Base-by-base conservation (phyloP, 306 rosid genomes). In the Rosa rugosa region DNA sequence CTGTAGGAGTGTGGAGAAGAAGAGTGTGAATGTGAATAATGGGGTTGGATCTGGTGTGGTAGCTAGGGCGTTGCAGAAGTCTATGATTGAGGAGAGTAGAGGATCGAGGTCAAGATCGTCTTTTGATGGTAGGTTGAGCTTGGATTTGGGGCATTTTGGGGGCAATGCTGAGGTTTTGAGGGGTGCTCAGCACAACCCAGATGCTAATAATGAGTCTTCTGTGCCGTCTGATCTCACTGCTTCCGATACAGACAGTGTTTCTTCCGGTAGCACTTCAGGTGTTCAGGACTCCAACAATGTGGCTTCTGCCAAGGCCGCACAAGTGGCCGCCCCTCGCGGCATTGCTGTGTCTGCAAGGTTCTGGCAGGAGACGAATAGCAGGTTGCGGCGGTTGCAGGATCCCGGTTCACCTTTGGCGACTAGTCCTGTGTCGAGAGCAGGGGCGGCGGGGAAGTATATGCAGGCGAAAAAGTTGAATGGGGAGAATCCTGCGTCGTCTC, bases 291-390 rank as follows among this genome's bases (percentile, higher is more conserved):
- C 77, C 81, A 69, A 75, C 81, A 69, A 75, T 79, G 91, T 88
- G 8, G 69, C 65, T 64, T 65, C 79, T 56, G 69, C 79, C 36
- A 88, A 83, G 82, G 77, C 36, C 36, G 36, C 3, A 2, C 8
- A 40, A 23, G 18, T 18, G 4, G 86, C 81, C 12, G 69, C 42
- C n/a, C 85, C 91, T 63, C 91, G 92, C 14, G 94, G 97, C 77
- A 93, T 90, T 84, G 90, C 77, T 49, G 93, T 85, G 20, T 96
- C 99, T 22, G 96, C 99, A 0, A 89, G 87, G 88, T 96, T 93
- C 84, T 96, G 99, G 99, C 99, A 96, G 85, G 99, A 96, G 69
- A 96, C 99, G 0, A 96, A 96, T 77, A 93, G 93, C 86, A 84
- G 98, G 51, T 53, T 96, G 51, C 85, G 99, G 76, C 89, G 99